Base-by-base conservation (phyloP, 2,329 filamentous ascomycete genomes). In the Phialemoniopsis sp. region DNA sequence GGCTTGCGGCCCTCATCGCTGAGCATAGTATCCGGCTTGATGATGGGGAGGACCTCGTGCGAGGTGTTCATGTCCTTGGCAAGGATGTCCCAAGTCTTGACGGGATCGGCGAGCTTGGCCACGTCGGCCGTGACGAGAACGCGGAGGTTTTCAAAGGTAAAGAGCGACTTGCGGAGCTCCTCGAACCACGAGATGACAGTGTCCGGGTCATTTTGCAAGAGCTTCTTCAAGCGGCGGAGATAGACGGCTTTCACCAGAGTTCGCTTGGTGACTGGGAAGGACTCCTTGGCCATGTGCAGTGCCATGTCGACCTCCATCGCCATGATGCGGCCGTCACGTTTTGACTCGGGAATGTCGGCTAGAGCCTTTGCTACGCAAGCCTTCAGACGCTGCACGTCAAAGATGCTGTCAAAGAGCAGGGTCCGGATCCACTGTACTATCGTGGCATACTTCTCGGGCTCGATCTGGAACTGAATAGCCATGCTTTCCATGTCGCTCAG, bases 311-410 rank as follows among this genome's bases (percentile, higher is more conserved):
- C 72, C 46, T 82, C 78, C 40, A 65, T 67, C 4, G 78, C 68
- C 80, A 84, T 84, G 32, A 68, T 68, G 41, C 82, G 78, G 2
- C 93, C 93, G 51, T 86, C 87, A 32, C 93, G 87, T 70, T 97
- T 98, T 38, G 82, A 74, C 56, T 96, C 89, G 1, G 93, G 93
- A 14, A 98, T 85, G 52, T 97, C 91, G 3, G 90, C 89, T 14
- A 96, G 73, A 34, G 94, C 80, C 61, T 95, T 94, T 42, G 82
- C 82, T 13, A 94, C 67, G 16, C 73, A 68, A 46, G 87, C 78
- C 49, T 74, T 76, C 37, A 85, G 67, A 17, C 80, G 70, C 36
- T 69, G 66, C 4, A 83, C 74, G 53, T 97, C 91, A 54, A 97
- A 95, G 37, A 96, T 73, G 30, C 87, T 86, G 57, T 94, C 83